Percentiles rank a stretch among this genome's conserved stretches.
Conservation (phyloP, 495 filamentous ascomycete species). For the Talaromyces trachyspermus region DNA sequence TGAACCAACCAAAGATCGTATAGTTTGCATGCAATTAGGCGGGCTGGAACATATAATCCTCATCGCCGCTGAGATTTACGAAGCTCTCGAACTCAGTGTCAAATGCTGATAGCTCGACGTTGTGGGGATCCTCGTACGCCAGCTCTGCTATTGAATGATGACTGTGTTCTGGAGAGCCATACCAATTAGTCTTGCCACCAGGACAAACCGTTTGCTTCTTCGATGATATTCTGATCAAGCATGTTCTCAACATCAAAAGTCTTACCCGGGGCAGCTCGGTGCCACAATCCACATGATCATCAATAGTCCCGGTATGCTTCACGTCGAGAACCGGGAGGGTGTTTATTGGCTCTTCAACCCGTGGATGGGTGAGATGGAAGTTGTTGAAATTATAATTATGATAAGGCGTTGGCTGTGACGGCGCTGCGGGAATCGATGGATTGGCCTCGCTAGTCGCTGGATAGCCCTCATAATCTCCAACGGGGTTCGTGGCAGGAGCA, state of each 20-base stretch:
- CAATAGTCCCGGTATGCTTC: background rate
- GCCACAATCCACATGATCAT: background rate
- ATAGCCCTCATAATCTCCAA: background rate
- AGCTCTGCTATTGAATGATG: background rate
- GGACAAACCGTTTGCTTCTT: background rate
- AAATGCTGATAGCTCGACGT: background rate
- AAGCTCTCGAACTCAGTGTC: background rate
- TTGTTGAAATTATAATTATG: background rate
- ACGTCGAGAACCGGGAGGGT: background rate
- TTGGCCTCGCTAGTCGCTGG: too few species aligned
- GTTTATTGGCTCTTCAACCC: background rate
- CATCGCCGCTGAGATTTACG: background rate
- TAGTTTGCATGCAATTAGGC: too few species aligned
- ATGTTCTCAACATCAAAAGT: constrained; percentile 4
- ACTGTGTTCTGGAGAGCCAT: background rate
- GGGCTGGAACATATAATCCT: background rate
- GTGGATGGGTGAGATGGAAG: background rate
- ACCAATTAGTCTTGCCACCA: constrained; percentile 8
- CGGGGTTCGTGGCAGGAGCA: background rate
- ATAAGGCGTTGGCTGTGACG: background rate
- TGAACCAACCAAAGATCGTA: too few species aligned
- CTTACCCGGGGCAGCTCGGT: constrained; percentile 1
- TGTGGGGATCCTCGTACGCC: background rate
- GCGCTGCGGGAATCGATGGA: background rate
- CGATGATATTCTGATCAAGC: background rate